Base-by-base conservation (phyloP, 495 filamentous ascomycete species). In the Neurospora tetrasperma region DNA sequence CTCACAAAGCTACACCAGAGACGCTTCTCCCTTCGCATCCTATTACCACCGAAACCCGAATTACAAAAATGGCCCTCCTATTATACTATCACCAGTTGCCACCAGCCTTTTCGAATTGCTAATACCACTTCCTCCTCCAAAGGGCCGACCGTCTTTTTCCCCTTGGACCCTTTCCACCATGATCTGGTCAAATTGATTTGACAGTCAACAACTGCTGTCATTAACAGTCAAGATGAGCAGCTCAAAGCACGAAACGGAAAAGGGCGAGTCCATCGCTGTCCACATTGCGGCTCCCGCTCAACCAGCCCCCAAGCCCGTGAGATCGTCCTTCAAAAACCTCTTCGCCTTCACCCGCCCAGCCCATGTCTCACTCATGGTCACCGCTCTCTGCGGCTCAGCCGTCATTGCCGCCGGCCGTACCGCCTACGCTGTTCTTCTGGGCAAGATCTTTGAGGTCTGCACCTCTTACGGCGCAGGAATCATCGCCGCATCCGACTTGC, bases 401-500 rank as follows among this genome's bases (percentile, higher is more conserved):
- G 72, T 89, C 27, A 86, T 91, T 12, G 92, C 91, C 6, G 81
- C 89, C 23, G 79, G 89, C 31, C 85, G 87, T 44, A 90, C 94
- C 3, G 83, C 83, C 2, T 84, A 91, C 59, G 89, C 94, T 4
- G 83, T 94, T 5, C 79, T 97, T 3, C 85, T 94, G 12, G 95
- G 96, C 18, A 84, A 87, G 59, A 85, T 95, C 48, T 97, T 99
- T 75, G 86, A 91, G 18, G 80, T 85, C 6, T 90, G 96, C 70
- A 85, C 91, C 2, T 79, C 83, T 3, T 96, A 88, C 75, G 93
- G 91, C 1, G 83, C 84, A 20, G 88, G 87, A 7, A 74, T 81
- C 4, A 82, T 91, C 31, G 77, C 75, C 6, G 78, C 83, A 0
- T 69, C 83, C 16, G 85, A 86, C 1, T 83, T 94, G 7, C 81